Evolutionary conservation across 257 asterid species (phyloP).

Genomic region (Leonotis leonurus): DNA sequence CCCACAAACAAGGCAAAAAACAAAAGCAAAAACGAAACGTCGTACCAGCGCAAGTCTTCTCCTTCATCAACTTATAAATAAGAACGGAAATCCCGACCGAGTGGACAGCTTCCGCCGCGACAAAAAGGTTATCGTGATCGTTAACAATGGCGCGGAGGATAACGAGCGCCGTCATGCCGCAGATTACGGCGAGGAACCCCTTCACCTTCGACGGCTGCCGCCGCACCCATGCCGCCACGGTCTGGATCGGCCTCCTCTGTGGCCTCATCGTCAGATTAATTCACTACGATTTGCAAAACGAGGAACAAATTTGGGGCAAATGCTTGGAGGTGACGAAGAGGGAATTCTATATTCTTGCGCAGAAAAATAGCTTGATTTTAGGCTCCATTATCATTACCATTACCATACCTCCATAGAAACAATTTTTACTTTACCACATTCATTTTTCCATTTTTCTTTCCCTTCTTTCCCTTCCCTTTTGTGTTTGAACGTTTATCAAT

Average conservation of each 20-base stretch:
- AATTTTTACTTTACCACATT: too few relatives aligned
- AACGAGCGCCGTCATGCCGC: constrained; percentile 83
- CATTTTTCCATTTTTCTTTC: not conserved
- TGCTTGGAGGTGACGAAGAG: not conserved
- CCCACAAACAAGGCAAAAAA: not conserved
- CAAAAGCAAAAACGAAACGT: not conserved
- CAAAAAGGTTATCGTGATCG: constrained; percentile 91
- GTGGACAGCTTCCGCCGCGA: constrained; percentile 94
- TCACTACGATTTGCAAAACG: not conserved
- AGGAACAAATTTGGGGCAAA: not conserved
- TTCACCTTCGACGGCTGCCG: constrained; percentile 94
- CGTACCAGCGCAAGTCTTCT: constrained; percentile 90
- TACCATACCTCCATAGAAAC: too few relatives aligned
- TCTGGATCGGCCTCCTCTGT: constrained; percentile 73
- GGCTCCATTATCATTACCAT: too few relatives aligned
- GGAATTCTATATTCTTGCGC: not conserved
- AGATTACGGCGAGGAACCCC: constrained; percentile 72
- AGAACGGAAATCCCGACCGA: constrained; percentile 78
- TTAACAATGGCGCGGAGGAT: constrained; percentile 83
- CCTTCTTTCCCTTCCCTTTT: not conserved
- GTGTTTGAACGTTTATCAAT: not conserved
- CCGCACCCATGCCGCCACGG: constrained; percentile 62
- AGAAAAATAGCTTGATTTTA: not conserved
- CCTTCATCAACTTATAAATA: constrained; percentile 84
- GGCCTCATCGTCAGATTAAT: constrained; percentile 47